Base-by-base conservation (phyloP, 1,139 yeast species). In the Scheffersomyces parashehatae region DNA sequence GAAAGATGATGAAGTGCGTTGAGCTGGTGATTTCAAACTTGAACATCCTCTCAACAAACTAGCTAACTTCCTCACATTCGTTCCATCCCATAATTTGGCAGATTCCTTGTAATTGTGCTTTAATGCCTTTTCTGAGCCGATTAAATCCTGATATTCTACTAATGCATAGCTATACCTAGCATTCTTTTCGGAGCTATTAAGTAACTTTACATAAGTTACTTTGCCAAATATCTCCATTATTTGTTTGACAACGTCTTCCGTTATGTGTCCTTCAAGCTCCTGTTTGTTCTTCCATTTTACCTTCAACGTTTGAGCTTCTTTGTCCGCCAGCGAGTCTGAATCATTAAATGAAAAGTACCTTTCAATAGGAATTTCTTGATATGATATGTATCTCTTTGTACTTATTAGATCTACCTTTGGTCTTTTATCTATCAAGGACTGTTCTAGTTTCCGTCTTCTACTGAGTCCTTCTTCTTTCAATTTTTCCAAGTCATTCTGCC, bases 151-250 rank as follows among this genome's bases (percentile, higher is more conserved):
- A 51, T 58, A 79, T 28, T 56, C 59, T 1, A 79, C 61, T 0
- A 56, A 41, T 0, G 79, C 83, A 24, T 62, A 58, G 39, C 65
- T 70, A 50, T 79, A 78, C 36, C 67, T 48, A 11, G 62, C 61
- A 7, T 54, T 59, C 1, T 50, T 44, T 3, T 44, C 40, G 5
- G 50, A 45, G 2, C 36, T 16, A 7, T 36, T 31, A 1, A 46
- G 45, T 6, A 50, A 34, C 16, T 48, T 33, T 0, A 64, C 59
- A 0, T 49, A 29, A 5, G 41, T 46, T 1, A 77, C 55, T 0
- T 63, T 53, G 0, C 84, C 83, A 58, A 79, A 80, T 2, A 71
- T 71, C 24, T 55, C 51, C 82, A 80, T 76, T 20, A 79, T 61
- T 40, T 66, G 62, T 12, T 36, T 32, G 10, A 80, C 52, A 1